phyloP scores from a whole-genome alignment of 1,284 basidiomycete genomes.

The Anthracocystis panici-leucophaei region DNA sequence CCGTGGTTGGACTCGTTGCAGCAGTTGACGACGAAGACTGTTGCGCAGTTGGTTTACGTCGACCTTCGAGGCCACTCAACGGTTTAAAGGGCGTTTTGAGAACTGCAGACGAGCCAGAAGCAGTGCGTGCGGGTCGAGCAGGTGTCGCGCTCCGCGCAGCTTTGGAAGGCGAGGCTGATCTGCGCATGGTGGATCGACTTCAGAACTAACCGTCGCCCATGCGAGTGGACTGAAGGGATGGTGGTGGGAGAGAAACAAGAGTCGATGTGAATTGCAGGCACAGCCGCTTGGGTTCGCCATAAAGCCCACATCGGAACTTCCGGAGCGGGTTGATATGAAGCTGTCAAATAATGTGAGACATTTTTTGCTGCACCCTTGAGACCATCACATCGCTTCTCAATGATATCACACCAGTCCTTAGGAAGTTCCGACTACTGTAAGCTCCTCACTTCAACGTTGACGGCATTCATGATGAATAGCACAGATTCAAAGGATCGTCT shows the following conservation, averaged over 20 bases:
- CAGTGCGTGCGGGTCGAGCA: neutral
- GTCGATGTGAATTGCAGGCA: neutral
- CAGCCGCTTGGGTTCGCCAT: neutral
- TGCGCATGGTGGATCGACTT: slow-evolving; percentile 18
- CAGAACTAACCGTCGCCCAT: too few species aligned
- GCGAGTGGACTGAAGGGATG: neutral
- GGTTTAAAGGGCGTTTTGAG: slow-evolving; percentile 38
- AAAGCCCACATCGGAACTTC: slow-evolving; percentile 1
- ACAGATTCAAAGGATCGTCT: neutral
- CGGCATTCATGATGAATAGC: too few species aligned
- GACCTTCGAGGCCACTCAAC: slow-evolving; percentile 24
- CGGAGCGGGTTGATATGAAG: neutral
- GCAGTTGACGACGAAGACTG: neutral
- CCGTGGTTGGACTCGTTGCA: neutral
- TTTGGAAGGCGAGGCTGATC: slow-evolving; percentile 41
- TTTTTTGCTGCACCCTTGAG: neutral
- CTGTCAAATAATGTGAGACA: slow-evolving; percentile 2
- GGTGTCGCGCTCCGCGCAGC: slow-evolving; percentile 1
- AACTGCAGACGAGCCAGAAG: slow-evolving; percentile 12
- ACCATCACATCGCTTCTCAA: neutral
- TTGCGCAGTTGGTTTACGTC: neutral
- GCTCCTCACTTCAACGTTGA: too few species aligned
- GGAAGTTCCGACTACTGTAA: too few species aligned
- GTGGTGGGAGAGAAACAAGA: slow-evolving; percentile 3
- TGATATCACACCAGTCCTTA: too few species aligned